Percentiles rank a stretch among this genome's conserved stretches.
phyloP scores from a whole-genome alignment of 257 asterid species.

The Ophiorrhiza pumila region DNA sequence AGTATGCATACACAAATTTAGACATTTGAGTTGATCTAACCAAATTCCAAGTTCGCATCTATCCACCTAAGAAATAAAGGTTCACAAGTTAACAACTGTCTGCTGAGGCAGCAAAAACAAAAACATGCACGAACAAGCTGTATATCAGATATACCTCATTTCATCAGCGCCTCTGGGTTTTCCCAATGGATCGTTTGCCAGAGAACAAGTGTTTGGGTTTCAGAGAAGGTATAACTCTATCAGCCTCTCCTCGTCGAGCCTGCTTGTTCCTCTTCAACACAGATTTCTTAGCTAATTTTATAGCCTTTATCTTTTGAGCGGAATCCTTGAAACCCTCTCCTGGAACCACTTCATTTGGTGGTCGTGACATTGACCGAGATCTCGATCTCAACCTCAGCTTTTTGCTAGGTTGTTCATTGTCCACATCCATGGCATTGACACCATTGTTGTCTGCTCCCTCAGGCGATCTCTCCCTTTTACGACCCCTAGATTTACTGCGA shows the following conservation, averaged over 20 bases:
- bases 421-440: constrained; percentile 65
- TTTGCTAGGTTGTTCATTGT: constrained; percentile 58
- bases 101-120: too few relatives aligned
- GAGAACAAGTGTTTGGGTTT: constrained; percentile 82
- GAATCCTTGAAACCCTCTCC: constrained; percentile 86
- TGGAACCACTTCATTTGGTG: constrained; percentile 63
- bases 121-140: too few relatives aligned
- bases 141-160: constrained; percentile 40
- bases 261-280: constrained; percentile 68
- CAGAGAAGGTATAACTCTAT: constrained; percentile 76
- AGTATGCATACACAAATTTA: not conserved
- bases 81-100: too few relatives aligned
- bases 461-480: constrained; percentile 82
- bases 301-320: constrained; percentile 72
- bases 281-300: constrained; percentile 48
- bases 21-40: not conserved
- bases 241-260: constrained; percentile 84
- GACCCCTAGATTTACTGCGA: constrained; percentile 79
- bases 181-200: constrained; percentile 82
- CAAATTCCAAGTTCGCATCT: not conserved
- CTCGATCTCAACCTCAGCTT: constrained; percentile 56
- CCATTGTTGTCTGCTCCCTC: constrained; percentile 31
- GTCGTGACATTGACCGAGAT: constrained; percentile 61
- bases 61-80: too few relatives aligned
- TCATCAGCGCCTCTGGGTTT: constrained; percentile 74